Conservation (phyloP, 148 eudicot species). For the Fallopia convolvulus region DNA sequence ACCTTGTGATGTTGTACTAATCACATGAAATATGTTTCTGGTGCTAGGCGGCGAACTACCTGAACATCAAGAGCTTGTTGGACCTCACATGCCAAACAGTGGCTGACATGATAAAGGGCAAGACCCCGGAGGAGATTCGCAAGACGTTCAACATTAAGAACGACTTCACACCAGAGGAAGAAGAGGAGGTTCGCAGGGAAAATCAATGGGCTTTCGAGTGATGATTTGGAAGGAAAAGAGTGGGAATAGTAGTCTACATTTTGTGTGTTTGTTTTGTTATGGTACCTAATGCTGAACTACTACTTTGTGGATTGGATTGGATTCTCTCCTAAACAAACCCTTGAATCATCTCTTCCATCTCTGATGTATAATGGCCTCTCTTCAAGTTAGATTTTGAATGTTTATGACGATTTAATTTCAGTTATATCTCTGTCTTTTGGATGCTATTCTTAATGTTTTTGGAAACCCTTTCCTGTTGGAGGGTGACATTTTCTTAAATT, state of each 20-base stretch:
- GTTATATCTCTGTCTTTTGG: background rate
- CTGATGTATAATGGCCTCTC: background rate
- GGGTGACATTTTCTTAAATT: no score
- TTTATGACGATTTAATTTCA: background rate
- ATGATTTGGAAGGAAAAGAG: background rate
- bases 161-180: constrained; percentile 13
- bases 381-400: background rate
- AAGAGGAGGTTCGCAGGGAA: constrained; percentile 14
- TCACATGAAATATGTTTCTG: background rate
- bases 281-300: background rate
- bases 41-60: constrained; percentile 9
- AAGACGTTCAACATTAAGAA: constrained; percentile 14
- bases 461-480: no score
- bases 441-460: background rate
- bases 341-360: no score
- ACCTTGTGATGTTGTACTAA: no score
- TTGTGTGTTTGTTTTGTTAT: background rate
- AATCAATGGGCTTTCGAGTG: constrained; percentile 9
- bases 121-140: constrained; percentile 14
- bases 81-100: constrained; percentile 13
- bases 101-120: constrained; percentile 10
- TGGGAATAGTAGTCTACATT: background rate
- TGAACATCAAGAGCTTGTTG: constrained; percentile 11
- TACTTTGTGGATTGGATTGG: background rate
- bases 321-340: background rate